Percentiles rank a stretch among this genome's conserved stretches.
These are phyloP conservation scores for Mortierella claussenii DNA, from an alignment of 192 early-diverging fungal species.

Conservation along the genomic window DNA sequence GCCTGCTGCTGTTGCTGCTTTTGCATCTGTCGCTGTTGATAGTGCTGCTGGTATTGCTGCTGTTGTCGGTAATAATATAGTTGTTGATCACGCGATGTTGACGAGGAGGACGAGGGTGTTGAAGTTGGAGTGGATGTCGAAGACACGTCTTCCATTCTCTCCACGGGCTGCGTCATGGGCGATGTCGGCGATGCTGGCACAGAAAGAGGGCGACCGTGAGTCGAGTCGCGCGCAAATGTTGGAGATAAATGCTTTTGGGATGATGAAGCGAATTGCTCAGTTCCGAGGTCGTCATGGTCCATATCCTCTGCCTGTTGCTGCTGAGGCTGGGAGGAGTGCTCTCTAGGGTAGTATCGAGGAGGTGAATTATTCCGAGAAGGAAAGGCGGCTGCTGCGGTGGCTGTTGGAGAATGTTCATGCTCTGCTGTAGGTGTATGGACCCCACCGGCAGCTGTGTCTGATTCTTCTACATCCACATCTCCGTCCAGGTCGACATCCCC, in stretches of 20 bases:
- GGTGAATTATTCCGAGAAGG: conserved; percentile 23
- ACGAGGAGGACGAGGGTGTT: no score
- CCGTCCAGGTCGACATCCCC: conserved; percentile 12
- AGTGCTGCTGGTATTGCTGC: conserved; percentile 41
- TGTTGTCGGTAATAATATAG: conserved; percentile 41
- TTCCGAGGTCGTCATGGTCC: conserved; percentile 17
- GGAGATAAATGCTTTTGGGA: conserved; percentile 13
- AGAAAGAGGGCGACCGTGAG: background rate
- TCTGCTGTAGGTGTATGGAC: no score
- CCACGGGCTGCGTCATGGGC: conserved; percentile 25
- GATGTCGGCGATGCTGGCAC: conserved; percentile 41
- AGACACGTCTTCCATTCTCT: conserved; percentile 22
- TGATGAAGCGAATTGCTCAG: conserved; percentile 3
- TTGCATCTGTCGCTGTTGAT: conserved; percentile 27
- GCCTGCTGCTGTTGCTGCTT: conserved; percentile 18
- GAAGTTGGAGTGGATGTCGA: no score
- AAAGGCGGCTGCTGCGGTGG: background rate
- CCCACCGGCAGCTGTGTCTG: no score
- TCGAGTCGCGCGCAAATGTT: background rate
- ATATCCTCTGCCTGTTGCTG: conserved; percentile 16
- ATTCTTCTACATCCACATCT: no score
- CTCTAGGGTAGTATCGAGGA: conserved; percentile 2
- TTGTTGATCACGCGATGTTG: conserved; percentile 23
- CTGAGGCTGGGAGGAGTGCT: background rate
- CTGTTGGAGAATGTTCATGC: conserved; percentile 7